phyloP scores from a whole-genome alignment of 805 yeast genomes.

The Sporopachydermia lactativora region DNA sequence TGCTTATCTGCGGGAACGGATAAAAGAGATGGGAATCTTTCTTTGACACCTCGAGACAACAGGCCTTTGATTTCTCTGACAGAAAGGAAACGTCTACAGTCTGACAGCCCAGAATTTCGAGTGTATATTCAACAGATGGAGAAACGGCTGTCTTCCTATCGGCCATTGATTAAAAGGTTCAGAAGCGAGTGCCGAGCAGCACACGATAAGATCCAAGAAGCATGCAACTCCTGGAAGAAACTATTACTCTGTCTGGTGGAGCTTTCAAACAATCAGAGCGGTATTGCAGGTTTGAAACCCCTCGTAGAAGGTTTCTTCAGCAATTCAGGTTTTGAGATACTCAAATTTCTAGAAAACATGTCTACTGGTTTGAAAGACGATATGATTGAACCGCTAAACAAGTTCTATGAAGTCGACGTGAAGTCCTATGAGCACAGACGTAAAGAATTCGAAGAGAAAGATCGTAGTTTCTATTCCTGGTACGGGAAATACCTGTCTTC shows the following conservation, averaged over 20 bases:
- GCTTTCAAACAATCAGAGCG: not conserved
- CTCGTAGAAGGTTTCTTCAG: not conserved
- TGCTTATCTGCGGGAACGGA: too few species aligned
- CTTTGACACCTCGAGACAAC: constrained; percentile 11
- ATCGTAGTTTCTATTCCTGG: constrained; percentile 29
- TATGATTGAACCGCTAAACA: constrained; percentile 24
- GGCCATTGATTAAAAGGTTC: constrained; percentile 20
- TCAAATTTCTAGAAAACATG: not conserved
- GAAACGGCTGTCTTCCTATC: constrained; percentile 19
- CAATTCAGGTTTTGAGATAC: not conserved
- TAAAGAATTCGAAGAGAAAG: constrained; percentile 30
- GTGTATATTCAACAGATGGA: constrained; percentile 25
- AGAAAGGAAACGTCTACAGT: constrained; percentile 12
- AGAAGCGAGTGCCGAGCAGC: constrained; percentile 4
- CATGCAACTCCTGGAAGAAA: not conserved
- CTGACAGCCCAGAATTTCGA: constrained; percentile 30
- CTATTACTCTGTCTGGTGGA: not conserved
- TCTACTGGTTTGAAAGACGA: constrained; percentile 17
- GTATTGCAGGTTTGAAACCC: not conserved
- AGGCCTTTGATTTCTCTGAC: not conserved
- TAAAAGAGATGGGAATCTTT: constrained; percentile 13
- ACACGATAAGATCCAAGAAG: not conserved
- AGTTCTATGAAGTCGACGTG: constrained; percentile 26
- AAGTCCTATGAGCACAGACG: constrained; percentile 24
- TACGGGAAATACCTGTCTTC: constrained; percentile 25